Conservation (phyloP, 306 rosid genomes). For the Echinosophora koreensis region DNA sequence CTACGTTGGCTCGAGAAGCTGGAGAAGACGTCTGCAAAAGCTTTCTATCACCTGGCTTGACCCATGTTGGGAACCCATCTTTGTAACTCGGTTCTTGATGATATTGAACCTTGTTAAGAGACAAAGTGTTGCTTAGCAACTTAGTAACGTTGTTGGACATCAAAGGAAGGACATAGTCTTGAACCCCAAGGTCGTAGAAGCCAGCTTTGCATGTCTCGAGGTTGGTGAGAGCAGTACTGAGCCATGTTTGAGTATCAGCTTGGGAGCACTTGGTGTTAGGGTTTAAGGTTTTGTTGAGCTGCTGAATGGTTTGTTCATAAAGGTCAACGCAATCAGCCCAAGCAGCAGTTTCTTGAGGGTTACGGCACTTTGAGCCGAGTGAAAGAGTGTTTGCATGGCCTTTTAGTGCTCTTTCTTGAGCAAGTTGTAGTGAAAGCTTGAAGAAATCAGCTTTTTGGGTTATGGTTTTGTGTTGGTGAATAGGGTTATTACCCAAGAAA, state of each 20-base stretch:
- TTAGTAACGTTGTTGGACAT: constrained; percentile 70
- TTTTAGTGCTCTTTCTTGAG: constrained; percentile 56
- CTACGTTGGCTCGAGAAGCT: constrained; percentile 51
- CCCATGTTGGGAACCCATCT: constrained; percentile 73
- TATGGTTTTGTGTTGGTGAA: constrained; percentile 40
- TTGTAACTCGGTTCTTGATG: constrained; percentile 30
- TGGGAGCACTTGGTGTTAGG: constrained; percentile 53
- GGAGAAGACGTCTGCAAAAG: constrained; percentile 65
- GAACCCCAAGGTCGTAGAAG: constrained; percentile 61
- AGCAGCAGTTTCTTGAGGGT: constrained; percentile 56
- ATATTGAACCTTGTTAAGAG: constrained; percentile 56
- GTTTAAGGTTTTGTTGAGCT: constrained; percentile 58
- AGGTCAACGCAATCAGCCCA: constrained; percentile 75
- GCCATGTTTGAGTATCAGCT: constrained; percentile 66
- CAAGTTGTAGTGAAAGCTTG: constrained; percentile 57
- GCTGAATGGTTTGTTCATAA: constrained; percentile 55
- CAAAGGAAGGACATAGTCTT: constrained; percentile 48
- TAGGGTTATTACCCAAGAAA: constrained; percentile 51
- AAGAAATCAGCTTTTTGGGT: constrained; percentile 62
- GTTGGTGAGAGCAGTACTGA: constrained; percentile 73
- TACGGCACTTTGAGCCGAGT: constrained; percentile 54
- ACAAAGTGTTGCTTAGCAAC: constrained; percentile 67
- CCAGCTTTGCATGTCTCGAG: constrained; percentile 70
- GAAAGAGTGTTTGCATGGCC: constrained; percentile 56
- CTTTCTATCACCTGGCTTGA: constrained; percentile 68